Evolutionary conservation across 2,329 filamentous ascomycete genomes (phyloP), one percentile per base, ranked within the genome.

Genomic region (Clathrospora elynae): DNA sequence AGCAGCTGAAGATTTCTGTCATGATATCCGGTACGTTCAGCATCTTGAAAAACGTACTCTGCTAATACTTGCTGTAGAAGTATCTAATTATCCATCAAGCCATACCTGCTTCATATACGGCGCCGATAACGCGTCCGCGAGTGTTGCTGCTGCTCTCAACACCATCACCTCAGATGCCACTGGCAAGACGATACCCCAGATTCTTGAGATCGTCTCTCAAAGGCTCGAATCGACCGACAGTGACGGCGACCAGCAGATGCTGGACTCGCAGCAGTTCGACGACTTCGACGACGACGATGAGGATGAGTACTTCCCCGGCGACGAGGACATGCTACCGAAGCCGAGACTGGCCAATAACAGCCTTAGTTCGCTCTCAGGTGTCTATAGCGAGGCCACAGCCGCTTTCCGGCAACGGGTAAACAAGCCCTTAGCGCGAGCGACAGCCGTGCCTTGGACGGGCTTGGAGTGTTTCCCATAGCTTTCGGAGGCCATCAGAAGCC

Each of bases 41-140:
- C 14, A n/a, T 4, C 14, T 9, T 29, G 42, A 62, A 11, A 13
- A 8, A n/a, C 24, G 8, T n/a, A 36, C 4, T 19, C 18, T 4
- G 33, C 48, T 47, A 24, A 51, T 17, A 8, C 17, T 9, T 14
- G 12, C 2, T 33, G 4, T 61, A 71, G 83, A 87, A 49, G 71
- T 85, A 3, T 75, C 75, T 9, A 78, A 81, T 6, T 88, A 88
- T 52, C 83, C 83, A 0, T 70, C 70, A 2, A 63, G 68, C 24
- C 83, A 86, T 51, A 70, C 70, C n/a, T 84, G 77, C 62, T 77
- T 81, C 60, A 67, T 84, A 35, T 84, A 77, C 51, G 76, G 76
- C 3, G 75, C 72, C 6, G 74, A 80, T 18, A 67, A 75, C 34
- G 71, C 73, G 3, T 72, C 79, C 9, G 48, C 62, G 8, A 55